Base-by-base conservation (phyloP, 78 protist genomes). In the Dictyostelium firmibasis region DNA sequence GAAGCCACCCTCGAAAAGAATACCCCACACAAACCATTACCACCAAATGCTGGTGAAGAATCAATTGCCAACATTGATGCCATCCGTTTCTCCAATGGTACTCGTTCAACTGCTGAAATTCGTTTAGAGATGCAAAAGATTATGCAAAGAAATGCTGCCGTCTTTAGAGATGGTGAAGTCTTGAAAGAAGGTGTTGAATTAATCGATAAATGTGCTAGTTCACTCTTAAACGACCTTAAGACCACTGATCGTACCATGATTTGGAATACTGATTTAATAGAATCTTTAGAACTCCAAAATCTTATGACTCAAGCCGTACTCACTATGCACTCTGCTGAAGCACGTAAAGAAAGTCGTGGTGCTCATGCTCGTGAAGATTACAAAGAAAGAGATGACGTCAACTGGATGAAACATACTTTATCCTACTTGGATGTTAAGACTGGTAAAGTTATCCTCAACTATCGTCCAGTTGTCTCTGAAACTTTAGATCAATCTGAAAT, bases 301-400 rank as follows among this genome's bases (percentile, higher is more conserved):
- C 93, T 99, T 81, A 84, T 99, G 95, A 84, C 95, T 60, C 92
- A 95, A 85, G 99, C 99, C 83, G 85, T 85, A 16, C 94, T 96
- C 77, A 99, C 99, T 70, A 96, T 99, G 97, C 76, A 93, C 91
- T 36, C 97, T 3, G 99, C 99, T 31, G 97, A 97, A 93, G 97
- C 96, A n/a, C 97, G 99, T 62, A 98, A 96, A 89, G 99, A 99
- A 97, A 79, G 96, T 31, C 99, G 99, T 35, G 99, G 99, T 20
- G 99, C 99, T 14, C 99, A 99, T 82, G 99, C 99, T 10, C 97
- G 99, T 43, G 99, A 99, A 72, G 99, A 99, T 95, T 99, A 70
- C 98, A 72, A 92, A 16, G 95, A 86, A 29, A 92, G 98, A 47
- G 98, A 98, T 83, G 99, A 98, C 87, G 95, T 16, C 23, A 92